Percentiles rank a stretch among this genome's conserved stretches.
These are phyloP conservation scores for Zygosaccharomyces bailii DNA, from an alignment of 805 yeast genomes.

Conservation along the genomic window DNA sequence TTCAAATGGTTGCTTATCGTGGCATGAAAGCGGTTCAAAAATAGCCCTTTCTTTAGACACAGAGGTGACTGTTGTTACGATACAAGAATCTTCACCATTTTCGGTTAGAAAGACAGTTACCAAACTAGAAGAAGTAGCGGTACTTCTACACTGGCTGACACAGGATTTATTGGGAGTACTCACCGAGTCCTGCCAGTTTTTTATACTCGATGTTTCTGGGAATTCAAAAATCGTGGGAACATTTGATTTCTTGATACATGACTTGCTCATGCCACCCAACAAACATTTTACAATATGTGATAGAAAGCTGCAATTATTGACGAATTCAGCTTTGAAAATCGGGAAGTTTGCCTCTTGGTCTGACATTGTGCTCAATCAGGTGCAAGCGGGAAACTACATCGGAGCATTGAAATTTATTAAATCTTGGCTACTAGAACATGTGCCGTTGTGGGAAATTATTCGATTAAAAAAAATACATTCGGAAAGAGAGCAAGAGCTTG, in stretches of 20 bases:
- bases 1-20: slow-evolving; percentile 16
- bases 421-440: slow-evolving; percentile 18
- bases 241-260: slow-evolving; percentile 27
- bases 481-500: slow-evolving; percentile 26
- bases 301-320: slow-evolving; percentile 22
- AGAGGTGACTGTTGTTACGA: slow-evolving; percentile 9
- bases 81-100: neutral
- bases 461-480: slow-evolving; percentile 15
- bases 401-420: slow-evolving; percentile 28
- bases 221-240: slow-evolving; percentile 16
- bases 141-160: slow-evolving; percentile 28
- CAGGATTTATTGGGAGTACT: slow-evolving; percentile 21
- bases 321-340: slow-evolving; percentile 27
- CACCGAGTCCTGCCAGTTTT: slow-evolving; percentile 29
- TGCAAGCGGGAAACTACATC: slow-evolving; percentile 30
- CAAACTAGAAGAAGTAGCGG: slow-evolving; percentile 17
- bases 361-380: slow-evolving; percentile 27
- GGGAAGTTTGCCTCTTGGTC: slow-evolving; percentile 35
- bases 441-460: slow-evolving; percentile 20
- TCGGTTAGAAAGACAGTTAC: slow-evolving; percentile 1
- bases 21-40: slow-evolving; percentile 19
- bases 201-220: slow-evolving; percentile 18
- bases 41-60: slow-evolving; percentile 24
- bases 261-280: slow-evolving; percentile 29
- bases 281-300: slow-evolving; percentile 22